Evolutionary conservation across 225 moss, liverwort and hornwort species (phyloP), one percentile per base, ranked within the genome.

Genomic region (Ulota crispa): DNA sequence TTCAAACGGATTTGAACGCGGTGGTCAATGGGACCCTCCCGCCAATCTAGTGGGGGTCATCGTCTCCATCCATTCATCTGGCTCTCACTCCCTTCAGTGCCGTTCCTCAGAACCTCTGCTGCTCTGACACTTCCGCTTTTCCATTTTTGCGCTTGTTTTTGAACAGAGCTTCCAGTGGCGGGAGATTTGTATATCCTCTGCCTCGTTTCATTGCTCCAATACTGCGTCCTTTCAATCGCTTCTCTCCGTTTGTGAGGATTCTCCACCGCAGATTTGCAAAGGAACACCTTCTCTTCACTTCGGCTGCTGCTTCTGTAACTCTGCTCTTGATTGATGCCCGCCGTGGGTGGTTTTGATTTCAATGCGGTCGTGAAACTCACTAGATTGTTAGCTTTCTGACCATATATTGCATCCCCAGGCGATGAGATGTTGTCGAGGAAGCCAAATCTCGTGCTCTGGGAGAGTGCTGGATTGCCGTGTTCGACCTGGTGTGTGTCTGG

Each of bases 1-100:
- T 86, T 86, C 83, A 71, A 83, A 83, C 83, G 56, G 72, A 70
- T 83, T 80, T 76, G 65, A 72, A 79, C 34, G 13, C 9, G 28
- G 2, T 31, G 60, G 64, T 54, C 69, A 70, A 62, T 50, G 7
- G 5, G 8, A 13, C n/a, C 31, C 39, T 86, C 86, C 86, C 86
- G 80, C 86, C 41, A 39, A 31, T 61, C 31, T 62, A n/a, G 5
- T 27, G 12, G n/a, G 12, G 21, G 10, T 64, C 26, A 37, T 41
- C 69, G 36, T 41, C 50, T 83, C 54, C 50, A 50, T 41, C 43
- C 36, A 23, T 10, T 34, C 39, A 36, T 27, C 42, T n/a, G n/a
- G n/a, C n/a, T 32, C 34, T 37, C 56, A 39, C 37, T 43, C 54
- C 64, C 31, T 39, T 77, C 70, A 68, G 26, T 80, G 80, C 31